phyloP scores from a whole-genome alignment of 106 monocot genomes.

The Alisma plantagoaquatica region DNA sequence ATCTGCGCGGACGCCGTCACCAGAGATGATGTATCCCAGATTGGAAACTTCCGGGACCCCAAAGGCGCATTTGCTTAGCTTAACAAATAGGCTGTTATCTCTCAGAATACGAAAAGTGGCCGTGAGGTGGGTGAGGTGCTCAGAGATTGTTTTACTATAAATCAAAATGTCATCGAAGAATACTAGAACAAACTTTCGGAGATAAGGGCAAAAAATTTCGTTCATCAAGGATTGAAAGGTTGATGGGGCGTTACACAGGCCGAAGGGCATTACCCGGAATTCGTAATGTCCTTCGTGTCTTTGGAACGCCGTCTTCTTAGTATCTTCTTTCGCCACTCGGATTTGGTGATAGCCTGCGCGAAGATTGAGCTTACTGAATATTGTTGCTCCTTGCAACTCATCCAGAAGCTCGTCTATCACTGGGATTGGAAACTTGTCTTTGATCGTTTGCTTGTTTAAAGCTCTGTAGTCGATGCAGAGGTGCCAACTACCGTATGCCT shows the following conservation, averaged over 20 bases:
- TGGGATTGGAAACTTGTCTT: not conserved
- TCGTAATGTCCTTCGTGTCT: slow-evolving; percentile 7
- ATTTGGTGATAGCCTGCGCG: slow-evolving; percentile 5
- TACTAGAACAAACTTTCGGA: slow-evolving; percentile 4
- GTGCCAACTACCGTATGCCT: not conserved
- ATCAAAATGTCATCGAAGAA: too few relatives aligned
- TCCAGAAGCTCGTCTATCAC: slow-evolving; percentile 3
- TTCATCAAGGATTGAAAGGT: slow-evolving; percentile 9
- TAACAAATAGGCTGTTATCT: not conserved
- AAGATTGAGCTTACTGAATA: slow-evolving; percentile 1
- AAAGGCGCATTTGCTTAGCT: not conserved
- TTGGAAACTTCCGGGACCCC: not conserved
- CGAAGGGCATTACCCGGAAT: slow-evolving; percentile 4
- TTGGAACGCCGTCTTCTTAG: not conserved
- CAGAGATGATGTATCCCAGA: not conserved
- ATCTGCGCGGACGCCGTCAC: not conserved
- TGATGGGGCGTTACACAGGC: not conserved
- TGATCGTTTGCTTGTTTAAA: too few relatives aligned
- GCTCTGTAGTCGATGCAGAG: not conserved
- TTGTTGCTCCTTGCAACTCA: not conserved
- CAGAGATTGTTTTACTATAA: not conserved
- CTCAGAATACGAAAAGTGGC: not conserved
- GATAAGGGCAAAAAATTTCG: not conserved
- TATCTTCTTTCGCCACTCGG: not conserved
- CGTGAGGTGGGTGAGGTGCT: not conserved